phyloP scores from a whole-genome alignment of 352 stramenopile genomes.

The Pelagophyceae sp. region DNA sequence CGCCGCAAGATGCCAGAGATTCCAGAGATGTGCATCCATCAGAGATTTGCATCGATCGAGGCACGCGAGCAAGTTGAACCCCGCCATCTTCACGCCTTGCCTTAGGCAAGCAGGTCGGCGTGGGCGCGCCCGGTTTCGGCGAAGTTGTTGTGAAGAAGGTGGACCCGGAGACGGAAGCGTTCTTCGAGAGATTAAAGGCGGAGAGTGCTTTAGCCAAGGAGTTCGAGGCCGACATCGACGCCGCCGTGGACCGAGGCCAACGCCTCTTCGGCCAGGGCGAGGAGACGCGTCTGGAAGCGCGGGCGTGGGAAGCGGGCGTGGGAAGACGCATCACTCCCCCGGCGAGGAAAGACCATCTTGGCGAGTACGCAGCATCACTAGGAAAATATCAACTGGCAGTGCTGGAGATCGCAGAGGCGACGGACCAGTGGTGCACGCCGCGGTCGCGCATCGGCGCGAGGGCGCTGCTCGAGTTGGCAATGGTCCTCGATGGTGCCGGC shows the following conservation, averaged over 20 bases:
- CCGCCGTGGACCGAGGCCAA: neutral
- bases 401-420: neutral
- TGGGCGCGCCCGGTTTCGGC: constrained; percentile 8
- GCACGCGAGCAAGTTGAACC: no score
- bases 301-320: no score
- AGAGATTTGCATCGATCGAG: no score
- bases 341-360: no score
- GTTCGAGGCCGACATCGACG: neutral
- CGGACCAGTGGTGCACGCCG: neutral
- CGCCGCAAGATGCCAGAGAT: no score
- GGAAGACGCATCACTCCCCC: no score
- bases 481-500: neutral
- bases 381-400: neutral
- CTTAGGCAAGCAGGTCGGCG: neutral
- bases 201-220: neutral
- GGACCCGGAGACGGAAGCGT: neutral
- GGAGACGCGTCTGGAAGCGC: no score
- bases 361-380: no score
- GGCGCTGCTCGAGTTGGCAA: neutral
- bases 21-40: no score
- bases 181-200: neutral
- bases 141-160: neutral
- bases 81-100: no score
- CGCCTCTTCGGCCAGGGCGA: neutral
- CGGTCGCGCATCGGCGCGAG: neutral